These are phyloP conservation scores for Penicillium sp. DNA, from an alignment of 2,329 filamentous ascomycete species.

Conservation along the genomic window DNA sequence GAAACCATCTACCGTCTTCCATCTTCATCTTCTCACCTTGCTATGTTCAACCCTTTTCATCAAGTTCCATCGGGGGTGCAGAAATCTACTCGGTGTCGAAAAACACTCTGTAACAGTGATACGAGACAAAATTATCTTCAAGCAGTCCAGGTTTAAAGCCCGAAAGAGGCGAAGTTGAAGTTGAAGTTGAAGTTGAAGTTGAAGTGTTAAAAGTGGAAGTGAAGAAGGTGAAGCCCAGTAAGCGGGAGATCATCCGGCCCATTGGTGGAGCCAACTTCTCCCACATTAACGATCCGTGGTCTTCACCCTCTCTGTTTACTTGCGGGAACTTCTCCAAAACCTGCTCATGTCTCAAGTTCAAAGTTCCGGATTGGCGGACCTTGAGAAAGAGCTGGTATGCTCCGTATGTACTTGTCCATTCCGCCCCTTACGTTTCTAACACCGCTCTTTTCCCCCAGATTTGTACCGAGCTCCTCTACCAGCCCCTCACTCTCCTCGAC, in stretches of 20 bases:
- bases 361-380: slow-evolving; percentile 56
- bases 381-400: slow-evolving; percentile 93
- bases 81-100: background rate
- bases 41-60: background rate
- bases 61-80: background rate
- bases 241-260: slow-evolving; percentile 8
- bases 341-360: slow-evolving; percentile 9
- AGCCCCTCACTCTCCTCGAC: slow-evolving; percentile 86
- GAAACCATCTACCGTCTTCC: background rate
- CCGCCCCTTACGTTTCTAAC: slow-evolving; percentile 19
- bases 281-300: slow-evolving; percentile 5
- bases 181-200: background rate
- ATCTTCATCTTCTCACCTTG: background rate
- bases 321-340: background rate
- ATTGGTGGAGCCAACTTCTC: slow-evolving; percentile 10
- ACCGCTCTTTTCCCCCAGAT: slow-evolving; percentile 59
- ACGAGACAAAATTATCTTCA: background rate
- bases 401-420: slow-evolving; percentile 65
- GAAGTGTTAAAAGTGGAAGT: background rate
- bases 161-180: background rate
- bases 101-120: background rate
- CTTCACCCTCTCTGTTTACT: background rate
- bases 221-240: slow-evolving; percentile 7
- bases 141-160: background rate
- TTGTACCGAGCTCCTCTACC: slow-evolving; percentile 91